Conservation (phyloP, 345 rosid genomes). For the Balakata baccata region DNA sequence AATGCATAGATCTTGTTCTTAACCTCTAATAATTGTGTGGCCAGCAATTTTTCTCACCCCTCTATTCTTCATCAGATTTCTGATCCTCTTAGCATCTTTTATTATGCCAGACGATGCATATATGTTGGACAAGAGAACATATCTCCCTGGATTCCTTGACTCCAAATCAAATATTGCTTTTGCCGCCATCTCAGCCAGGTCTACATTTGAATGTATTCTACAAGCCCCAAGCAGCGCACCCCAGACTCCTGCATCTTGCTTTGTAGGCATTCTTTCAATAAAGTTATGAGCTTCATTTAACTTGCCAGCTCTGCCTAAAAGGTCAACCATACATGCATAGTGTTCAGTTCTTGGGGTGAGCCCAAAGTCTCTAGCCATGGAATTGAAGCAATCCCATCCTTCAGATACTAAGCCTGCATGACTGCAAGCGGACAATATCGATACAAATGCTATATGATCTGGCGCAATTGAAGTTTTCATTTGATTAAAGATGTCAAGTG, state of each 20-base stretch:
- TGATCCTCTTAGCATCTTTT: slow-evolving; percentile 43
- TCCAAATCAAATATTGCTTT: slow-evolving; percentile 45
- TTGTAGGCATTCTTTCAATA: slow-evolving; percentile 42
- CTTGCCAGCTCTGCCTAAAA: slow-evolving; percentile 47
- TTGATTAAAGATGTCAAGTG: slow-evolving; percentile 38
- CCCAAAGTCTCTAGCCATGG: slow-evolving; percentile 42
- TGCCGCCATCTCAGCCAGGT: slow-evolving; percentile 53
- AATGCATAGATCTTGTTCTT: slow-evolving; percentile 10
- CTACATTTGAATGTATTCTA: slow-evolving; percentile 39
- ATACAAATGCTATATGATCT: slow-evolving; percentile 41
- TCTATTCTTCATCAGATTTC: slow-evolving; percentile 45
- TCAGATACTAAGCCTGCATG: slow-evolving; percentile 45
- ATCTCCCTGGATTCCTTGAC: slow-evolving; percentile 48
- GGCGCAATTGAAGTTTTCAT: slow-evolving; percentile 45
- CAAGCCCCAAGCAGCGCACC: slow-evolving; percentile 57
- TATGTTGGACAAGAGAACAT: slow-evolving; percentile 54
- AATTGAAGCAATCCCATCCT: slow-evolving; percentile 49
- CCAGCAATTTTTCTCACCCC: slow-evolving; percentile 48
- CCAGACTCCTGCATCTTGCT: slow-evolving; percentile 44
- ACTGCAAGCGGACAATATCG: slow-evolving; percentile 52
- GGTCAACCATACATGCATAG: slow-evolving; percentile 53
- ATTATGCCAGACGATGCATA: slow-evolving; percentile 55
- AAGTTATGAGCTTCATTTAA: slow-evolving; percentile 40
- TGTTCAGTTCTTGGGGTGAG: slow-evolving; percentile 40
- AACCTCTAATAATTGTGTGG: slow-evolving; percentile 25